These are phyloP conservation scores for Acorus calamus DNA, from an alignment of 106 monocot species.

Conservation along the genomic window DNA sequence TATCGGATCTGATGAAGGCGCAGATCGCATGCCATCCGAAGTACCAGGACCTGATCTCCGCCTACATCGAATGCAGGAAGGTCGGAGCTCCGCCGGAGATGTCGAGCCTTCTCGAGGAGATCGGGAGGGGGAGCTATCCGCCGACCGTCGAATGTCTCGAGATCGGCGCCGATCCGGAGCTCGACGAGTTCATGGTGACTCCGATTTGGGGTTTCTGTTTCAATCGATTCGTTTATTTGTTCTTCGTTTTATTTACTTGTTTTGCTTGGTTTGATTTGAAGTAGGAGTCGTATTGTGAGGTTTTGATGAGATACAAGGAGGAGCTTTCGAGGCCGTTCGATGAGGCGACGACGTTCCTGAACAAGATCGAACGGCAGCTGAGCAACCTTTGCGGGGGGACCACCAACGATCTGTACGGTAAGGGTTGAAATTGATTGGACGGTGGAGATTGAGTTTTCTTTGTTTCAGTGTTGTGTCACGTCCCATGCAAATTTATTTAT, in stretches of 20 bases:
- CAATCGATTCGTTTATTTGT: background rate
- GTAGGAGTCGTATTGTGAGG: slow-evolving; percentile 46
- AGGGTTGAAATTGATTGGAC: no score
- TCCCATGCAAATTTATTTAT: no score
- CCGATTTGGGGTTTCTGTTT: background rate
- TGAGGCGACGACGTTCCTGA: slow-evolving; percentile 50
- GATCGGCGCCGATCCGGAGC: slow-evolving; percentile 83
- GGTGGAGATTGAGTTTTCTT: no score
- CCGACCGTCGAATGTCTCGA: background rate
- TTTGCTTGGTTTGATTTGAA: background rate
- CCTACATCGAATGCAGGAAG: slow-evolving; percentile 89
- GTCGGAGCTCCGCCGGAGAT: slow-evolving; percentile 93
- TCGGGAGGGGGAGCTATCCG: slow-evolving; percentile 21
- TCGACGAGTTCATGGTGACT: slow-evolving; percentile 90
- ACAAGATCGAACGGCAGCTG: slow-evolving; percentile 43
- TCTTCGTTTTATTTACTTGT: background rate
- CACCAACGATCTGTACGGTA: background rate
- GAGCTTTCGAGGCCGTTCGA: slow-evolving; percentile 55
- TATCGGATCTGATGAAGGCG: slow-evolving; percentile 55
- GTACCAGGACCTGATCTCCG: slow-evolving; percentile 67
- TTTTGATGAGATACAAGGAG: slow-evolving; percentile 42
- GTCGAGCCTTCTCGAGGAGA: slow-evolving; percentile 64
- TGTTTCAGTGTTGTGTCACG: no score
- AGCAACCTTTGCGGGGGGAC: slow-evolving; percentile 34
- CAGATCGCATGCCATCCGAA: slow-evolving; percentile 74